Base-by-base conservation (phyloP, 78 protist genomes). In the Dictyostelium brefeldianum region DNA sequence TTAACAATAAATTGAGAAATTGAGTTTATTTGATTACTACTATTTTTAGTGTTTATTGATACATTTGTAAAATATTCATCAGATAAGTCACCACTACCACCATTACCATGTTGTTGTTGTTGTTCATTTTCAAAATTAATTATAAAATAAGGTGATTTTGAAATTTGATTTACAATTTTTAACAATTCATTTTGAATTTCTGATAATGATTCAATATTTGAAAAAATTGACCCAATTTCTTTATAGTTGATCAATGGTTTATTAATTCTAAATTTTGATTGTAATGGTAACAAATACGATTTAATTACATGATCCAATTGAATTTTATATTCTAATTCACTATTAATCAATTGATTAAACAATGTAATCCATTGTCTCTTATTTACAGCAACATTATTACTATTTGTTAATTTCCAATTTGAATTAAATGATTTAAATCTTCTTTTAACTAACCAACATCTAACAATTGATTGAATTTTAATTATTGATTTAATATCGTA, bases 191-290 rank as follows among this genome's bases (percentile, higher is more conserved):
- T 27, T 20, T 43, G 53, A 29, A 87, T 57, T 22, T 87, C 93
- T 18, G 65, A 64, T 5, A 87, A 54, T 15, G 84, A 36, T 36
- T 87, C 93, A 36, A 87, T 78, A 54, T 87, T 87, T 43, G 93
- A 87, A 64, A 87, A 87, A n/a, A 87, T 87, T 10, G 84, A 74
- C 0, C 74, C 73, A 54, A 87, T 87, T 31, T 87, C 93, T 43
- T 87, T 87, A n/a, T 77, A 77, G n/a, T 77, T 77, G 15, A 87
- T 18, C 29, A 87, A 43, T 48, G 93, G 84, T n/a, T 87, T 87
- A 47, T 87, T 87, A n/a, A 87, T 87, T 47, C 93, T 47, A 54
- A 87, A 87, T 56, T 87, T 87, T 0, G 93, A 87, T 77, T 87
- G 83, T 17, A 87, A 9, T 9, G 93, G 93, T 65, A 62, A 31